phyloP scores from a whole-genome alignment of 2,329 filamentous ascomycete genomes.

The Cryphonectria naterciae region DNA sequence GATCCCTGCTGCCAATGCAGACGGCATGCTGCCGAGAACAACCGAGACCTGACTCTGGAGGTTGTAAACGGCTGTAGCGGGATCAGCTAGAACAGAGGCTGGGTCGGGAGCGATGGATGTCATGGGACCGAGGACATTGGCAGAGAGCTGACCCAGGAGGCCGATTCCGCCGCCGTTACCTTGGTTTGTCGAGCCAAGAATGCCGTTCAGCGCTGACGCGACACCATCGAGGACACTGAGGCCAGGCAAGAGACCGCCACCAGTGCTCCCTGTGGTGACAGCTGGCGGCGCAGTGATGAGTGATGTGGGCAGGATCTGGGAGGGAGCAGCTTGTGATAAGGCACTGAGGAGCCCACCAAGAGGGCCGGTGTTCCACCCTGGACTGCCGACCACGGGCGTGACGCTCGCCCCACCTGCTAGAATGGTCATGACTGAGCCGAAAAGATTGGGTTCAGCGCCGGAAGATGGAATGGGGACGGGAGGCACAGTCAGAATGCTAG shows the following conservation, averaged over 20 bases:
- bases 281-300: constrained; percentile 12
- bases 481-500: constrained; percentile 13
- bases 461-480: background rate
- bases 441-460: constrained; percentile 14
- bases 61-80: constrained; percentile 19
- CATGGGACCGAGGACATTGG: constrained; percentile 22
- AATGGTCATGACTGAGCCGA: constrained; percentile 26
- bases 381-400: constrained; percentile 7
- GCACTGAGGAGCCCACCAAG: constrained; percentile 27
- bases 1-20: constrained; percentile 26
- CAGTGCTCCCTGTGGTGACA: background rate
- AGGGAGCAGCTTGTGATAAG: constrained; percentile 24
- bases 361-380: background rate
- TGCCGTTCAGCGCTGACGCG: constrained; percentile 20
- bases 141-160: constrained; percentile 27
- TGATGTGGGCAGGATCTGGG: constrained; percentile 1
- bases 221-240: constrained; percentile 23
- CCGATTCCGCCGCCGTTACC: constrained; percentile 6
- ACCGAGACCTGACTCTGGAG: constrained; percentile 26
- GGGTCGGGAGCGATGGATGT: constrained; percentile 25
- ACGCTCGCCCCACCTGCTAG: constrained; percentile 22
- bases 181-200: constrained; percentile 16
- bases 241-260: constrained; percentile 13
- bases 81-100: constrained; percentile 23
- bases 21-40: constrained; percentile 25